These are phyloP conservation scores for Pichia occidentalis DNA, from an alignment of 805 yeast genomes.

Conservation along the genomic window DNA sequence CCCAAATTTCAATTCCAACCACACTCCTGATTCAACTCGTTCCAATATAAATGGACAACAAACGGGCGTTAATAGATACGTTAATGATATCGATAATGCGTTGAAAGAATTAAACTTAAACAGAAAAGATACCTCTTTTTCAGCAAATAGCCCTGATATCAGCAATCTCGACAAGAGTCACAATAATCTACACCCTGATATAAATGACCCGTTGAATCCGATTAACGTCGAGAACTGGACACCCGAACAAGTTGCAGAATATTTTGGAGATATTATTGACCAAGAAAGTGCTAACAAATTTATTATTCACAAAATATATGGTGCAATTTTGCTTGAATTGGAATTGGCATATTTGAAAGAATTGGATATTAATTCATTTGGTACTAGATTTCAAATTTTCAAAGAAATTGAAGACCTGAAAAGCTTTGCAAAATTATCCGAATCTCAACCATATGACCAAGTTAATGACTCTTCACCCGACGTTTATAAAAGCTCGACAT, in stretches of 20 bases:
- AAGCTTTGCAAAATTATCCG: conserved; percentile 22
- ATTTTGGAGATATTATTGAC: conserved; percentile 67
- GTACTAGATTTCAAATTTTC: conserved; percentile 87
- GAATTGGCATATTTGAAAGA: conserved; percentile 86
- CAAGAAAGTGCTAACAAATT: conserved; percentile 69
- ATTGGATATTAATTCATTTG: conserved; percentile 85
- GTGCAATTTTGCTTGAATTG: conserved; percentile 75
- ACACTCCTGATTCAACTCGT: conserved; percentile 1
- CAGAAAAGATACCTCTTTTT: not conserved
- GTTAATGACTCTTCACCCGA: no score
- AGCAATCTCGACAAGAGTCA: no score
- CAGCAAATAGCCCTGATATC: no score
- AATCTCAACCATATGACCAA: no score
- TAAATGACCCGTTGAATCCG: conserved; percentile 33
- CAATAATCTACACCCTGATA: not conserved
- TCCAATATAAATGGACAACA: not conserved
- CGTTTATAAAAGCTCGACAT: no score
- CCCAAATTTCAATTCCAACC: not conserved
- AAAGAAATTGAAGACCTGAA: conserved; percentile 77
- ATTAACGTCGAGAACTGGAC: conserved; percentile 60
- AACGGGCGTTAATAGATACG: conserved; percentile 33
- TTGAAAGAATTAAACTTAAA: conserved; percentile 48
- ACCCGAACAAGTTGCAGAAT: conserved; percentile 77
- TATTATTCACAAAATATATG: conserved; percentile 82
- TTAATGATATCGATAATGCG: conserved; percentile 70